These are phyloP conservation scores for Isoetes taiwanensis DNA, from an alignment of 75 land plant genomes.

Conservation along the genomic window DNA sequence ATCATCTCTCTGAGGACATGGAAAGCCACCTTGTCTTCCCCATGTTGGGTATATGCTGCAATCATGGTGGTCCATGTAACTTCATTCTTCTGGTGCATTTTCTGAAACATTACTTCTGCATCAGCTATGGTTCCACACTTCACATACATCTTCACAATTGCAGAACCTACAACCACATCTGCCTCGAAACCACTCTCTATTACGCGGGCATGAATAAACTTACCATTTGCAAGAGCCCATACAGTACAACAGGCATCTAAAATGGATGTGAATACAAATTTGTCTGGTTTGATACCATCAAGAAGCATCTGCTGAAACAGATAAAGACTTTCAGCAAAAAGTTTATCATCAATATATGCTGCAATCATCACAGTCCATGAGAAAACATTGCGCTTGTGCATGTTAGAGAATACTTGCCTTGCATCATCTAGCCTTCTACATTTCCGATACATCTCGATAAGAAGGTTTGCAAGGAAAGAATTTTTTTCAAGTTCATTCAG, in stretches of 20 bases:
- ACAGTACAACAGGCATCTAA: not conserved
- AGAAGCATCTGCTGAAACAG: not conserved
- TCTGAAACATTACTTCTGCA: not conserved
- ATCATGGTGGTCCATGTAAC: slow-evolving; percentile 2
- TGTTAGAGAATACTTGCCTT: not conserved
- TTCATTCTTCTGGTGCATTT: not conserved
- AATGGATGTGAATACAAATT: not conserved
- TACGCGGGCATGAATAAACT: not conserved
- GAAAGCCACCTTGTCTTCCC: not conserved
- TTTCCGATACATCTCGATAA: not conserved
- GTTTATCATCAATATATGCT: not conserved
- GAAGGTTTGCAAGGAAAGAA: not conserved
- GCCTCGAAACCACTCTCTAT: not conserved
- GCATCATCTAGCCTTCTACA: slow-evolving; percentile 3
- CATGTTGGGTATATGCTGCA: not conserved
- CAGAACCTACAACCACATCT: not conserved
- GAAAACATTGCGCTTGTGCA: not conserved
- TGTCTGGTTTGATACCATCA: not conserved
- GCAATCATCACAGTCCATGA: not conserved
- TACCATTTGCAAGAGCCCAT: not conserved
- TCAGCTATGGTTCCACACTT: not conserved
- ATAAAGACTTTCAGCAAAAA: not conserved
- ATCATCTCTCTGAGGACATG: not conserved
- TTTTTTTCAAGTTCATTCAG: not conserved
- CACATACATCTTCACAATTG: not conserved